Evolutionary conservation across 2,329 filamentous ascomycete genomes (phyloP), one percentile per base, ranked within the genome.

Genomic region (Clonostachys solani): DNA sequence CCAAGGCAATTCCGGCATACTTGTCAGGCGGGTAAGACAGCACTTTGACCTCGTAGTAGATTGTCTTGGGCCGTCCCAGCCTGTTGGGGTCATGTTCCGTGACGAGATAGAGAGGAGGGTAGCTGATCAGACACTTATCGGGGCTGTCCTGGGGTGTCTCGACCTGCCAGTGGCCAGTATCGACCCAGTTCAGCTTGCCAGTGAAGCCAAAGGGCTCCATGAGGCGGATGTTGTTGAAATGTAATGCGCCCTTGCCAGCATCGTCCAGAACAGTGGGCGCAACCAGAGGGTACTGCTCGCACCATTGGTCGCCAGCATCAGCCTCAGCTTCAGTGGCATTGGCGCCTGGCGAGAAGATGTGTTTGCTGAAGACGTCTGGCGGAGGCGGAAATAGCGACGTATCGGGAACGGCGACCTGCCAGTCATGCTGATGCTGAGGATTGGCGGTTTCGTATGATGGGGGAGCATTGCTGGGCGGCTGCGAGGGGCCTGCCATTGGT

Each of bases 1-100:
- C 89, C 10, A 92, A 60, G 0, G 83, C 86, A 2, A 92, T 68
- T 35, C 66, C 86, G 2, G 92, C 68, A 37, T 66, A 68, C 45
- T 75, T 65, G 48, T 77, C 74, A 5, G 55, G 54, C 18, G 72
- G 72, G 47, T 77, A 66, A 16, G 62, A 56, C 4, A 69, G 65
- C 33, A 89, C 70, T 45, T 73, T 73, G 10, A 91, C 73, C 59
- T 92, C 87, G 62, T 85, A 92, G 73, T 92, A 92, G 45, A 86
- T 76, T 41, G 80, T 83, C 38, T 71, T 71, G 3, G 57, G 53
- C 53, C 55, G 58, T 49, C 52, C 67, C 4, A 13, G 10, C 46
- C 47, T 75, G 3, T 64, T 63, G 0, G 85, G 80, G 34, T 78
- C 77, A 50, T 86, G 81, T 50, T 83, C 71, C 41, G 67, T 65